Evolutionary conservation across 345 rosid genomes (phyloP).

Genomic region (Hibiscus syriacus): DNA sequence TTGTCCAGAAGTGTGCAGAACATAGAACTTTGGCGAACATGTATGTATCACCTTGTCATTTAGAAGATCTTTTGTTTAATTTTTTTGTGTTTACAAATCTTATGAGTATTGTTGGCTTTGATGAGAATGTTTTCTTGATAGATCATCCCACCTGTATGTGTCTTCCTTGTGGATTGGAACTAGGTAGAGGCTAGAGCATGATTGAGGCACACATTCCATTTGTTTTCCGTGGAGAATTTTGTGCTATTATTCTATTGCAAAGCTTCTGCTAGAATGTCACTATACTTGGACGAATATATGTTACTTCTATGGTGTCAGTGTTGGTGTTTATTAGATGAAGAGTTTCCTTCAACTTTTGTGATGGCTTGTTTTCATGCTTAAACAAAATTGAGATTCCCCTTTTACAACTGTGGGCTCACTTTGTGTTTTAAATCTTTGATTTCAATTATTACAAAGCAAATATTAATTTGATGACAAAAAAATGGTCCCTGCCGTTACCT

Average conservation of each 20-base stretch:
- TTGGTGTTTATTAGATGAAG: not conserved
- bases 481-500: too few species aligned
- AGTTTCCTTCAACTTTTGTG: not conserved
- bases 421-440: too few species aligned
- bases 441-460: too few species aligned
- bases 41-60: conserved; percentile 34
- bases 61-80: conserved; percentile 9
- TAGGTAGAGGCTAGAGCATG: conserved; percentile 1
- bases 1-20: conserved; percentile 96
- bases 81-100: not conserved
- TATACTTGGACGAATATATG: not conserved
- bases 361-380: not conserved
- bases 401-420: too few species aligned
- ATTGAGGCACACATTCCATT: not conserved
- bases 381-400: not conserved
- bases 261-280: not conserved
- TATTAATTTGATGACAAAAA: too few species aligned
- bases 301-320: not conserved
- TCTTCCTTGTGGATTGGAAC: not conserved
- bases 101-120: not conserved
- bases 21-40: conserved; percentile 96
- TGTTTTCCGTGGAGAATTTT: not conserved
- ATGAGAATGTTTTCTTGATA: not conserved
- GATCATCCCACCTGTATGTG: not conserved
- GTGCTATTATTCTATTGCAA: not conserved